A percentile compares a stretch with the other conserved stretches of the same genome.
Conservation (phyloP, 2,329 filamentous ascomycete species). For the Aulographum hederae region DNA sequence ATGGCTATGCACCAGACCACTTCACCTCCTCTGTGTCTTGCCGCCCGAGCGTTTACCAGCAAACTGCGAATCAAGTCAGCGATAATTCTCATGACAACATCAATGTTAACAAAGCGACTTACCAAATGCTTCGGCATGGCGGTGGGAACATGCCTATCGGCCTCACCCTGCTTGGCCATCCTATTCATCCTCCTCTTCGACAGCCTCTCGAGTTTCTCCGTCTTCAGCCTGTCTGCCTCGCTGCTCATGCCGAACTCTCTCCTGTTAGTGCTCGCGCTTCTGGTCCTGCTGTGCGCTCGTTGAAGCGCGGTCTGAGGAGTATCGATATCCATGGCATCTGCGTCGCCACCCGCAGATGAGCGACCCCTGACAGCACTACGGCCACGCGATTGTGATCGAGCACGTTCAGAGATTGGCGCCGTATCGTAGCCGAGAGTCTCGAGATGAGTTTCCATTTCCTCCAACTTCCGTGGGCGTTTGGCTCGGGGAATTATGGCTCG, state of each 20-base stretch:
- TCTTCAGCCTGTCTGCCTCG: constrained; percentile 50
- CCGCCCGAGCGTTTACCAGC: constrained; percentile 87
- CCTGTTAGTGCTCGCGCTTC: constrained; percentile 48
- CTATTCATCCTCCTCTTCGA: constrained; percentile 97
- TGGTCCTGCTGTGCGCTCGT: constrained; percentile 42
- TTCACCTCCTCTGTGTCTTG: constrained; percentile 48
- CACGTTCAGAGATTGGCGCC: constrained; percentile 53
- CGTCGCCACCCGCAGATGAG: constrained; percentile 39
- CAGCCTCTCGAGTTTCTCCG: constrained; percentile 73
- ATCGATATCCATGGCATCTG: constrained; percentile 56
- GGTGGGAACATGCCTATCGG: constrained; percentile 72
- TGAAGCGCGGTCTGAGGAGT: constrained; percentile 14
- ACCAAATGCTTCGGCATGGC: constrained; percentile 82
- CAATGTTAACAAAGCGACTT: constrained; percentile 22
- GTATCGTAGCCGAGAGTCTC: constrained; percentile 76
- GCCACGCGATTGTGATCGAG: constrained; percentile 53
- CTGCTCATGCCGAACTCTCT: constrained; percentile 61
- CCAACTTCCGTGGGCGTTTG: constrained; percentile 61
- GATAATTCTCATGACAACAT: constrained; percentile 6
- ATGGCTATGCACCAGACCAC: too few species aligned
- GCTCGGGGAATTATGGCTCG: constrained; percentile 79
- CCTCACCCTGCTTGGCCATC: constrained; percentile 92
- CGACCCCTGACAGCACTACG: constrained; percentile 47
- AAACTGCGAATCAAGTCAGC: constrained; percentile 35
- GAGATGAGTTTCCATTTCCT: constrained; percentile 72